Conservation (phyloP, 768 basidiomycete genomes). For the Pisolithus tinctorius region DNA sequence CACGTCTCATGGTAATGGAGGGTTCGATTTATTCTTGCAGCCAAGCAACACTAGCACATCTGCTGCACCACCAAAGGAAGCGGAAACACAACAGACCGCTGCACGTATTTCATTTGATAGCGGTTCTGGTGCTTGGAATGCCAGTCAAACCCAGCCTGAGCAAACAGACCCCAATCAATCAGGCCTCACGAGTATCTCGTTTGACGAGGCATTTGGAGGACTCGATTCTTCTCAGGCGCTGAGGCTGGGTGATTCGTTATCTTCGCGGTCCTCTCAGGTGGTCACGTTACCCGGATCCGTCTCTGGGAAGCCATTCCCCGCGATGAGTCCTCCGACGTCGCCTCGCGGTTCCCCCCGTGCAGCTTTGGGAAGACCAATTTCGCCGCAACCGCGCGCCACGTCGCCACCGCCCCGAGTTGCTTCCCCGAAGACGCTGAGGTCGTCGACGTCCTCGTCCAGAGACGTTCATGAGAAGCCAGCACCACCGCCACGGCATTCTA, state of each 20-base stretch:
- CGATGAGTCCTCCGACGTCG: constrained; percentile 35
- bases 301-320: constrained; percentile 27
- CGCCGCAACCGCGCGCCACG: constrained; percentile 36
- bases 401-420: constrained; percentile 46
- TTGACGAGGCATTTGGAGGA: constrained; percentile 55
- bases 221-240: constrained; percentile 32
- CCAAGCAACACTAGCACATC: constrained; percentile 9
- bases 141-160: constrained; percentile 9
- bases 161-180: constrained; percentile 8
- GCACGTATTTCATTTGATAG: constrained; percentile 39
- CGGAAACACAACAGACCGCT: constrained; percentile 11
- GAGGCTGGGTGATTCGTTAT: constrained; percentile 35
- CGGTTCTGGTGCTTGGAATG: constrained; percentile 24
- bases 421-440: constrained; percentile 50
- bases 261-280: constrained; percentile 29
- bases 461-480: constrained; percentile 53
- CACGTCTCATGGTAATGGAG: constrained; percentile 4
- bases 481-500: constrained; percentile 54
- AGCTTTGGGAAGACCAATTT: constrained; percentile 26
- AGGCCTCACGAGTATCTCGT: constrained; percentile 26
- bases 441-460: constrained; percentile 49
- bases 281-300: constrained; percentile 12
- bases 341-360: constrained; percentile 31
- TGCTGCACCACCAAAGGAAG: constrained; percentile 9
- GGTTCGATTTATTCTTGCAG: constrained; percentile 7